phyloP scores from a whole-genome alignment of 202 grass and related monocot species.

The Carex arenaria region DNA sequence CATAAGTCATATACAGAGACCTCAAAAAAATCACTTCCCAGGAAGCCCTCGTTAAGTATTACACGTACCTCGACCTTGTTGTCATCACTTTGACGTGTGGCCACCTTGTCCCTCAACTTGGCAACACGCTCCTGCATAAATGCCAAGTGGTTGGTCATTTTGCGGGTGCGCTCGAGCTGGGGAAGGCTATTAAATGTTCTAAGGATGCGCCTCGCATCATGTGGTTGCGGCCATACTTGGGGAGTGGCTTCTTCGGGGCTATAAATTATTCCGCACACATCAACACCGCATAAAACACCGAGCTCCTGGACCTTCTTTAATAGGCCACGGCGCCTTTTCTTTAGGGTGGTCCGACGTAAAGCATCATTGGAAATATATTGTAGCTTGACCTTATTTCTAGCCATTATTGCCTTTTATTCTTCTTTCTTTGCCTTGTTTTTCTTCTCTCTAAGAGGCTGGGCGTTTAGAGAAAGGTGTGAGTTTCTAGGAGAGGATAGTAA shows the following conservation, averaged over 20 bases:
- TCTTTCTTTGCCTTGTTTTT: not conserved
- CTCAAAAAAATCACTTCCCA: not conserved
- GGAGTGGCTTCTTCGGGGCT: not conserved
- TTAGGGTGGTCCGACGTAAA: slow-evolving; percentile 10
- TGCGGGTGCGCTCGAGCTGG: slow-evolving; percentile 17
- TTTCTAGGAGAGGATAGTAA: not conserved
- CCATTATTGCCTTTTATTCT: slow-evolving; percentile 18
- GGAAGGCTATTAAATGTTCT: slow-evolving; percentile 8
- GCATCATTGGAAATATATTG: slow-evolving; percentile 26
- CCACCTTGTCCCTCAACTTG: not conserved
- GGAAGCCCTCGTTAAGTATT: not conserved
- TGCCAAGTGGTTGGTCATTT: slow-evolving; percentile 25
- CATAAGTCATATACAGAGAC: not conserved
- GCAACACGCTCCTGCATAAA: slow-evolving; percentile 21
- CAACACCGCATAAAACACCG: slow-evolving; percentile 29
- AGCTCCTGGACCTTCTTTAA: slow-evolving; percentile 39
- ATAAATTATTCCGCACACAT: slow-evolving; percentile 27
- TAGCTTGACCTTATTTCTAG: slow-evolving; percentile 37
- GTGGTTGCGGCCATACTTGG: slow-evolving; percentile 16
- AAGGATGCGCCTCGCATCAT: not conserved
- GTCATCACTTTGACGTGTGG: slow-evolving; percentile 1
- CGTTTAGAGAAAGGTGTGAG: not conserved
- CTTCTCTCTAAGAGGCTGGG: not conserved
- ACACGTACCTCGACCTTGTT: slow-evolving; percentile 1
- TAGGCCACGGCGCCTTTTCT: slow-evolving; percentile 15